Conservation (phyloP, 2,329 filamentous ascomycete genomes). For the Rutstroemia sp. region DNA sequence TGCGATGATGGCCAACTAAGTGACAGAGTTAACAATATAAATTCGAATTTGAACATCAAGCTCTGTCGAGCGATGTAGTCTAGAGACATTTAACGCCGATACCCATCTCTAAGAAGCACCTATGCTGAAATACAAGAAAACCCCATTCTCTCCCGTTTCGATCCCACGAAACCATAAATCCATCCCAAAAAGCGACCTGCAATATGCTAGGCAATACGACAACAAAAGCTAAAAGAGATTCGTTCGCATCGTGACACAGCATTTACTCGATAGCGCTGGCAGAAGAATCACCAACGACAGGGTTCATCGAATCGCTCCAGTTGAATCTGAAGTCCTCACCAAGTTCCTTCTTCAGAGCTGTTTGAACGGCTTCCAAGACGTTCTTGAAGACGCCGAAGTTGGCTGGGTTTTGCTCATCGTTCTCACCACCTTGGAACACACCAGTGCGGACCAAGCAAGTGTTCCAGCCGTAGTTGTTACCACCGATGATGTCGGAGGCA, state of each 20-base stretch:
- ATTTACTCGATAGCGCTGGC: slow-evolving; percentile 47
- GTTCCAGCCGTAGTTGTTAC: slow-evolving; percentile 79
- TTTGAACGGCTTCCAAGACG: slow-evolving; percentile 63
- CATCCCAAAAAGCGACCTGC: background rate
- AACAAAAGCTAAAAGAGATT: slow-evolving; percentile 2
- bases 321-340: slow-evolving; percentile 68
- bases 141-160: background rate
- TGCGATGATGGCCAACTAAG: background rate
- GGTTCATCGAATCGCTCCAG: slow-evolving; percentile 66
- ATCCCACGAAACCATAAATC: background rate
- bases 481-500: slow-evolving; percentile 65
- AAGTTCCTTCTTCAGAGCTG: slow-evolving; percentile 60
- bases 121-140: background rate
- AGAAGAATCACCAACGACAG: slow-evolving; percentile 47
- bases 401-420: slow-evolving; percentile 70
- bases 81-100: background rate
- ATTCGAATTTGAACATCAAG: background rate
- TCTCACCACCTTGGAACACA: slow-evolving; percentile 56
- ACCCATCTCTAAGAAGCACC: slow-evolving; percentile 1
- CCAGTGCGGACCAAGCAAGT: slow-evolving; percentile 71
- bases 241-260: background rate
- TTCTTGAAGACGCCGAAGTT: slow-evolving; percentile 70
- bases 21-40: background rate
- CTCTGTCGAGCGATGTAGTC: background rate
- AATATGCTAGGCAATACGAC: background rate